Evolutionary conservation across 2,329 filamentous ascomycete species (phyloP).

Genomic region (Rutstroemia sp.): DNA sequence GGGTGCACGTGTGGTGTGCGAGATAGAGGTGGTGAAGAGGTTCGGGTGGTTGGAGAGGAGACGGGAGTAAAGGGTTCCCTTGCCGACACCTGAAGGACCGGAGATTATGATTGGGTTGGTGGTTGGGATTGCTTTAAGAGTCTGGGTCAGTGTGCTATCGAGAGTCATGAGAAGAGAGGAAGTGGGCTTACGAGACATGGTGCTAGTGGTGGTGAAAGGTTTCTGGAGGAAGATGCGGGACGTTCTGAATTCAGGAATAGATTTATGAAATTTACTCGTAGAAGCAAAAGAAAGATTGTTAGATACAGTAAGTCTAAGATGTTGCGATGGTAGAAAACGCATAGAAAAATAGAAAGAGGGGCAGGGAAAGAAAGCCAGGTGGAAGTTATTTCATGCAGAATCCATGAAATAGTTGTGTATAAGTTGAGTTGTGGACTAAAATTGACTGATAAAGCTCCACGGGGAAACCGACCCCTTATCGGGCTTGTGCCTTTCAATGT

Average conservation of each 20-base stretch:
- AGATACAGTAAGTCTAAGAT: too few species aligned
- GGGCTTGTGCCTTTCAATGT: too few species aligned
- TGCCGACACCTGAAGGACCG: slow-evolving; percentile 73
- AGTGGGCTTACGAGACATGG: slow-evolving; percentile 20
- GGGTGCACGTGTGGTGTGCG: slow-evolving; percentile 74
- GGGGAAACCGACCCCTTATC: too few species aligned
- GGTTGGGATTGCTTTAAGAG: slow-evolving; percentile 11
- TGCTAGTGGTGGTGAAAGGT: background rate
- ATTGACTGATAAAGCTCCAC: too few species aligned
- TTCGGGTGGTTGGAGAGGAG: slow-evolving; percentile 55
- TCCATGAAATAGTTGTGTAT: too few species aligned
- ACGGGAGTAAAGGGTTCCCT: slow-evolving; percentile 69
- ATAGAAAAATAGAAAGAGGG: background rate
- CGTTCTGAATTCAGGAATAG: background rate
- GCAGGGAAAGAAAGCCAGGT: too few species aligned
- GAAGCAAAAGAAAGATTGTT: too few species aligned
- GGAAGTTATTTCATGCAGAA: too few species aligned
- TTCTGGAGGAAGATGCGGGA: background rate
- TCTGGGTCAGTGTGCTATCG: background rate
- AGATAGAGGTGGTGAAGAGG: slow-evolving; percentile 51
- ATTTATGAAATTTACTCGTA: too few species aligned
- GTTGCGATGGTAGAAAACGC: slow-evolving; percentile 4
- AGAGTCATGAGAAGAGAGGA: background rate
- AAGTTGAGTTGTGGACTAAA: too few species aligned
- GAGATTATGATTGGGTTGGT: slow-evolving; percentile 63